Percentiles rank a stretch among this genome's conserved stretches.
Evolutionary conservation across 257 asterid species (phyloP).

Genomic region (Solanum stenotomum): DNA sequence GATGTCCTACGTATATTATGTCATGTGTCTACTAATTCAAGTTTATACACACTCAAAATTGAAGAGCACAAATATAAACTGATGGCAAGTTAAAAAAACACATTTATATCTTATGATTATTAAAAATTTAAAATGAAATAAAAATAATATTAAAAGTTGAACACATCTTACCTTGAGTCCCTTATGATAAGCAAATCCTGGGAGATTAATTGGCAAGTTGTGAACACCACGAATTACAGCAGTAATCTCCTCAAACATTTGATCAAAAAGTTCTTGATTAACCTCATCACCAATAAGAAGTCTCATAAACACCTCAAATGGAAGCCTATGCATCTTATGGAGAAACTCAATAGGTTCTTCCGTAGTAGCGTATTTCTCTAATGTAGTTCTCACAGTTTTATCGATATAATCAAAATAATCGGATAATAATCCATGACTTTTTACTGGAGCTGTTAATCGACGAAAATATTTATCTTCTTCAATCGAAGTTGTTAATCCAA

Average conservation of each 20-base stretch:
- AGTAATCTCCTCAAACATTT: neutral
- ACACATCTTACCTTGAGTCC: neutral
- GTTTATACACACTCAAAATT: too few relatives aligned
- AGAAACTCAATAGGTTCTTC: neutral
- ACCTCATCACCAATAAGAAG: neutral
- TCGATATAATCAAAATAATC: neutral
- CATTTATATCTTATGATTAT: too few relatives aligned
- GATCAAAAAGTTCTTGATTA: neutral
- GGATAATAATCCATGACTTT: neutral
- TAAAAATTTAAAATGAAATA: too few relatives aligned
- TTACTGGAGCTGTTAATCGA: neutral
- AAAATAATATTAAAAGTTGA: neutral
- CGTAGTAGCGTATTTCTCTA: neutral
- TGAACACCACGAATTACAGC: neutral
- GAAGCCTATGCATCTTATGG: neutral
- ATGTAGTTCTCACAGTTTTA: neutral
- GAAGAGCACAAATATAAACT: too few relatives aligned
- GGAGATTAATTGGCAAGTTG: neutral
- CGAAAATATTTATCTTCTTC: neutral
- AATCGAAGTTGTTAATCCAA: neutral
- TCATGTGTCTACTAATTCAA: too few relatives aligned
- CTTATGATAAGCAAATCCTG: neutral
- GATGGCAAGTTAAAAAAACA: too few relatives aligned
- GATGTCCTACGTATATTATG: accelerated
- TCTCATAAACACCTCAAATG: neutral